Evolutionary conservation across 2,329 filamentous ascomycete species (phyloP).

Genomic region (Harringtonia aguacate): DNA sequence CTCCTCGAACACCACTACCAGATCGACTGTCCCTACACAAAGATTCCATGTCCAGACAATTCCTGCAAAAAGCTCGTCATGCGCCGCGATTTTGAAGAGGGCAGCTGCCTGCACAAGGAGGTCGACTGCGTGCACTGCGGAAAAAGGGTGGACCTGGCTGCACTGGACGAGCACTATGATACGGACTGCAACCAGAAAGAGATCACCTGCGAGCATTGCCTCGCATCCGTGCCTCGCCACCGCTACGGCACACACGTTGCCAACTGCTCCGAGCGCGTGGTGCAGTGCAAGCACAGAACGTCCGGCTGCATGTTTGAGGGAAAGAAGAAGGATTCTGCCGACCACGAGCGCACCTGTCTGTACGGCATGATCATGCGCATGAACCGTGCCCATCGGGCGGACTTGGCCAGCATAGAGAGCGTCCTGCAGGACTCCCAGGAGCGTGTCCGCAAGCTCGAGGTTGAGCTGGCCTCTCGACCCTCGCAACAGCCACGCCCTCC

Average conservation of each 20-base stretch:
- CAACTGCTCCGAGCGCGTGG: conserved; percentile 30
- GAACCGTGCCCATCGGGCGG: conserved; percentile 6
- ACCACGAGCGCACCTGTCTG: conserved; percentile 37
- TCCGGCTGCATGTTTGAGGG: conserved; percentile 35
- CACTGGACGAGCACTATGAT: conserved; percentile 33
- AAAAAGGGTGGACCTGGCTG: conserved; percentile 33
- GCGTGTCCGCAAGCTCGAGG: conserved; percentile 11
- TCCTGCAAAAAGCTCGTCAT: conserved; percentile 40
- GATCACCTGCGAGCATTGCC: conserved; percentile 39
- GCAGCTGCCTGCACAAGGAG: conserved; percentile 44
- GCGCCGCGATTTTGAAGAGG: conserved; percentile 34
- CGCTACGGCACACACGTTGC: conserved; percentile 36
- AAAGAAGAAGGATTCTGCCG: conserved; percentile 27
- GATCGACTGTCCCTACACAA: conserved; percentile 43
- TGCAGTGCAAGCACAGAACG: conserved; percentile 34
- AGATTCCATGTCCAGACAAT: conserved; percentile 43
- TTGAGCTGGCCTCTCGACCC: conserved; percentile 1
- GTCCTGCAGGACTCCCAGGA: conserved; percentile 8
- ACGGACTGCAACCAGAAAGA: conserved; percentile 33
- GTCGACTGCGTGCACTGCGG: conserved; percentile 43
- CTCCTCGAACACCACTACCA: conserved; percentile 45
- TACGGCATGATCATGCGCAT: conserved; percentile 28
- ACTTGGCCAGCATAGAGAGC: conserved; percentile 10
- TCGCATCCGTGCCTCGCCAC: conserved; percentile 29
- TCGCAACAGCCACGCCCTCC: not conserved